Evolutionary conservation across 768 basidiomycete species (phyloP).

Genomic region (Leucosporidium scottii): DNA sequence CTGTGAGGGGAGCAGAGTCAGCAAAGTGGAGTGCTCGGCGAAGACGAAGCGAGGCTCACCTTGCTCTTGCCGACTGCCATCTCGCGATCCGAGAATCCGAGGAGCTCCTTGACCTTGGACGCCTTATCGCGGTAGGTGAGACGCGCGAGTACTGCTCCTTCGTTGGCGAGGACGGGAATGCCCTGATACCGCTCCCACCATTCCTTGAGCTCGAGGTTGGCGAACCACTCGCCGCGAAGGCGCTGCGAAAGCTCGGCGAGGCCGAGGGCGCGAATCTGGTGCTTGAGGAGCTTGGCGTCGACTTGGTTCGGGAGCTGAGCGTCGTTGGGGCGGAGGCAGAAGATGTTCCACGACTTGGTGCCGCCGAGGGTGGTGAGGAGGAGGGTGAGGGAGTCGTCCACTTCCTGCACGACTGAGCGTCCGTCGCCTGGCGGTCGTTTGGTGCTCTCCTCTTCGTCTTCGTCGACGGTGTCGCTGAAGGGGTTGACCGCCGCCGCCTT

Average conservation of each 20-base stretch:
- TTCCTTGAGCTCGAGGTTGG: slow-evolving; percentile 74
- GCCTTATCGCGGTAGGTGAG: slow-evolving; percentile 36
- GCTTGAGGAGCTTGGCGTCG: slow-evolving; percentile 83
- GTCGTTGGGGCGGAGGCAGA: slow-evolving; percentile 92
- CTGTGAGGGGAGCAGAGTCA: slow-evolving; percentile 44
- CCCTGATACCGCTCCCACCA: slow-evolving; percentile 74
- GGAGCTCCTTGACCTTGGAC: slow-evolving; percentile 24
- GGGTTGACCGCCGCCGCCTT: slow-evolving; percentile 16
- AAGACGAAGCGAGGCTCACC: slow-evolving; percentile 48
- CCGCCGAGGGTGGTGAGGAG: slow-evolving; percentile 48
- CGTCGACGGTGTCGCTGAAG: slow-evolving; percentile 41
- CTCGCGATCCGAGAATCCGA: slow-evolving; percentile 60
- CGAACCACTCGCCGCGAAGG: slow-evolving; percentile 49
- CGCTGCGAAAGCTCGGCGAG: slow-evolving; percentile 68
- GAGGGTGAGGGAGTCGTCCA: slow-evolving; percentile 62
- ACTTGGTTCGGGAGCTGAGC: slow-evolving; percentile 89
- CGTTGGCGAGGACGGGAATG: slow-evolving; percentile 43
- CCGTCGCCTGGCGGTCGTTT: slow-evolving; percentile 33
- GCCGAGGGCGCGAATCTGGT: slow-evolving; percentile 76
- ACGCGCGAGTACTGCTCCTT: slow-evolving; percentile 11
- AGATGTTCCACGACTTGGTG: slow-evolving; percentile 61
- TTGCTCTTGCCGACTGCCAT: slow-evolving; percentile 75
- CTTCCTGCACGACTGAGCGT: slow-evolving; percentile 24
- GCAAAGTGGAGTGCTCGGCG: not conserved
- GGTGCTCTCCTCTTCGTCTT: slow-evolving; percentile 47